Evolutionary conservation across 345 rosid genomes (phyloP).

Genomic region (Hypericum androsaemum): DNA sequence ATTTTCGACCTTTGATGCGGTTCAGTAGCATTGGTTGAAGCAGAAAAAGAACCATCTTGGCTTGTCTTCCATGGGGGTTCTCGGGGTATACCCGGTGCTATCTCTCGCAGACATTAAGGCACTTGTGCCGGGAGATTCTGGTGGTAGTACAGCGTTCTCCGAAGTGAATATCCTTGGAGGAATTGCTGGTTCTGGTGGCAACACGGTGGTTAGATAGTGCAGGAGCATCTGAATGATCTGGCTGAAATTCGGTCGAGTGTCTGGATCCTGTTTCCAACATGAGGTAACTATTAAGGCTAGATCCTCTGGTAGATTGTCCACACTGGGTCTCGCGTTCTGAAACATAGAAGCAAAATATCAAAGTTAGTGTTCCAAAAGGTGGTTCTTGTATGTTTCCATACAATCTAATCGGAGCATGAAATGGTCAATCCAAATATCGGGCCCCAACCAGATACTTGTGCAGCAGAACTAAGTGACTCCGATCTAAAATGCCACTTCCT

Average conservation of each 20-base stretch:
- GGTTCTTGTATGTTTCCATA: not conserved
- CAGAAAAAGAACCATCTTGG: slow-evolving; percentile 67
- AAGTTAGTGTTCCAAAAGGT: not conserved
- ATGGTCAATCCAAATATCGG: too few species aligned
- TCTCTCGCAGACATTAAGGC: slow-evolving; percentile 68
- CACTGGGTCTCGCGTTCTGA: slow-evolving; percentile 85
- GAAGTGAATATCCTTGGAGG: slow-evolving; percentile 44
- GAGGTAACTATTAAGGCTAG: slow-evolving; percentile 69
- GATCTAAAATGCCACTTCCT: too few species aligned
- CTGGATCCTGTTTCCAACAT: slow-evolving; percentile 98
- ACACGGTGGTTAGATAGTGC: slow-evolving; percentile 47
- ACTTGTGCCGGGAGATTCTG: slow-evolving; percentile 84
- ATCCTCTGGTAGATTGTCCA: slow-evolving; percentile 70
- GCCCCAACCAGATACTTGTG: too few species aligned
- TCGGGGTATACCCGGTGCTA: slow-evolving; percentile 35
- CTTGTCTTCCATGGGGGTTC: slow-evolving; percentile 29
- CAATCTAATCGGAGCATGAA: not conserved
- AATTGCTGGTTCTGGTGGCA: slow-evolving; percentile 43
- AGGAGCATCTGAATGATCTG: slow-evolving; percentile 81
- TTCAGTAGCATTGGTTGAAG: slow-evolving; percentile 68
- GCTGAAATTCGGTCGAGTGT: slow-evolving; percentile 70
- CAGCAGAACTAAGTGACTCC: too few species aligned
- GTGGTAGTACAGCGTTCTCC: slow-evolving; percentile 55
- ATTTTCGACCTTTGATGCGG: not conserved
- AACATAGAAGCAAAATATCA: not conserved